Percentiles rank a stretch among this genome's conserved stretches.
Evolutionary conservation across 495 filamentous ascomycete genomes (phyloP).

Genomic region (Penicillium pancosmium): DNA sequence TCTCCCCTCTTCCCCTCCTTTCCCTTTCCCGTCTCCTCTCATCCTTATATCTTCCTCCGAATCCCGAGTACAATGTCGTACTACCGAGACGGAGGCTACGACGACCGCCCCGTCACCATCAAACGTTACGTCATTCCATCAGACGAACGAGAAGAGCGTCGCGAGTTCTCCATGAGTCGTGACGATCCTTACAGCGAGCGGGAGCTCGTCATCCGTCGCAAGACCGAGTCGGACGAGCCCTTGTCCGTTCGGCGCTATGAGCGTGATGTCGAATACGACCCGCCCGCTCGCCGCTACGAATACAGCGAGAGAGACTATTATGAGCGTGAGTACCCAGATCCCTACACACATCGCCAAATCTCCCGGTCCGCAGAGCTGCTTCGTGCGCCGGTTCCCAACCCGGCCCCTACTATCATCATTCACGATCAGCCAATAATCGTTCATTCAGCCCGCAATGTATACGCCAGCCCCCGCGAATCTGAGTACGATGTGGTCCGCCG

Average conservation of each 20-base stretch:
- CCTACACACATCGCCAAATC: conserved; percentile 61
- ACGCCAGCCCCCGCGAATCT: conserved; percentile 65
- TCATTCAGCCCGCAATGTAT: conserved; percentile 70
- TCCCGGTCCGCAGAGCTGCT: conserved; percentile 71
- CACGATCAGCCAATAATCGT: conserved; percentile 76
- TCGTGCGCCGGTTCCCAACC: conserved; percentile 49
- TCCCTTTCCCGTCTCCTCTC: neutral
- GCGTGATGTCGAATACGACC: conserved; percentile 48
- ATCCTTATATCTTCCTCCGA: conserved; percentile 7
- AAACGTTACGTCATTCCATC: conserved; percentile 55
- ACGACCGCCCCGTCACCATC: conserved; percentile 47
- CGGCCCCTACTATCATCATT: conserved; percentile 69
- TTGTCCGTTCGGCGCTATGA: conserved; percentile 45
- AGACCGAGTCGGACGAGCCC: conserved; percentile 48
- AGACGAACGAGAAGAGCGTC: conserved; percentile 43
- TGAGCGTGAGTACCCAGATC: conserved; percentile 51
- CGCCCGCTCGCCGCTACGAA: conserved; percentile 35
- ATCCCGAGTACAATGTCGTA: conserved; percentile 45
- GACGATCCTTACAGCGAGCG: conserved; percentile 45
- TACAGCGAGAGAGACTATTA: conserved; percentile 60
- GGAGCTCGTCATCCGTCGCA: conserved; percentile 53
- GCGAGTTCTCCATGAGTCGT: conserved; percentile 42
- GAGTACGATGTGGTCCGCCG: conserved; percentile 70
- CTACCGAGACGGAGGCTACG: conserved; percentile 51
- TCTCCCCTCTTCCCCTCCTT: neutral